phyloP scores from a whole-genome alignment of 202 grass and related monocot genomes.

The Cymbopogon flexuosus region DNA sequence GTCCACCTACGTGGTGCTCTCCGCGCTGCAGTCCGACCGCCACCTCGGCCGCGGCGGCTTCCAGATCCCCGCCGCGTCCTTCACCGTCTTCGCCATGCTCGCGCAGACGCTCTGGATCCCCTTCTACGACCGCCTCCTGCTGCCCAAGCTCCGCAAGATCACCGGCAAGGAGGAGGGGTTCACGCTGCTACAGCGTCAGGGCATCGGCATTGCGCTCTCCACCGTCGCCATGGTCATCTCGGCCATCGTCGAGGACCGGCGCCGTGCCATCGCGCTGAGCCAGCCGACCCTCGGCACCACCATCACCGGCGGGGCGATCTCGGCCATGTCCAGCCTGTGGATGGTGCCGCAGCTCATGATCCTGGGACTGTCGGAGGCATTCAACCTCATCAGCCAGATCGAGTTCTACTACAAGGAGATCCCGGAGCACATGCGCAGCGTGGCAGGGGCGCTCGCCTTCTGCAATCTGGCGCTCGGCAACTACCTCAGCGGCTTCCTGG shows the following conservation, averaged over 20 bases:
- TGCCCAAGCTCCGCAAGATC: conserved; percentile 49
- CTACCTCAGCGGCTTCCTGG: conserved; percentile 77
- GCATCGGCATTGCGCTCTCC: conserved; percentile 73
- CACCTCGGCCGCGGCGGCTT: conserved; percentile 57
- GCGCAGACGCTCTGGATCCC: conserved; percentile 77
- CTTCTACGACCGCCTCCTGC: conserved; percentile 68
- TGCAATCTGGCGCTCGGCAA: conserved; percentile 71
- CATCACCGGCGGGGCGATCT: conserved; percentile 55
- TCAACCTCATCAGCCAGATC: conserved; percentile 88
- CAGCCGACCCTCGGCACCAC: conserved; percentile 40
- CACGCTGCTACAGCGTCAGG: conserved; percentile 72
- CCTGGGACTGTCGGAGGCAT: conserved; percentile 75
- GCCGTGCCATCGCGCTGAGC: conserved; percentile 51
- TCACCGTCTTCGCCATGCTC: conserved; percentile 80
- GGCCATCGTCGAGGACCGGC: conserved; percentile 56
- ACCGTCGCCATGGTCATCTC: conserved; percentile 72
- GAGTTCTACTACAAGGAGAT: conserved; percentile 99
- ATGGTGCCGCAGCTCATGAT: conserved; percentile 87
- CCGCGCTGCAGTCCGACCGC: conserved; percentile 72
- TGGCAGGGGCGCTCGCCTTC: conserved; percentile 76
- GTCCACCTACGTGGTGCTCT: conserved; percentile 74
- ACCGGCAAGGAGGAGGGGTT: conserved; percentile 67
- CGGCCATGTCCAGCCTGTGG: conserved; percentile 80
- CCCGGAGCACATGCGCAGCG: conserved; percentile 95
- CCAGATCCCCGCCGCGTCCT: conserved; percentile 69